Evolutionary conservation across 1,284 basidiomycete genomes (phyloP).

Genomic region (Golubevia sp.): DNA sequence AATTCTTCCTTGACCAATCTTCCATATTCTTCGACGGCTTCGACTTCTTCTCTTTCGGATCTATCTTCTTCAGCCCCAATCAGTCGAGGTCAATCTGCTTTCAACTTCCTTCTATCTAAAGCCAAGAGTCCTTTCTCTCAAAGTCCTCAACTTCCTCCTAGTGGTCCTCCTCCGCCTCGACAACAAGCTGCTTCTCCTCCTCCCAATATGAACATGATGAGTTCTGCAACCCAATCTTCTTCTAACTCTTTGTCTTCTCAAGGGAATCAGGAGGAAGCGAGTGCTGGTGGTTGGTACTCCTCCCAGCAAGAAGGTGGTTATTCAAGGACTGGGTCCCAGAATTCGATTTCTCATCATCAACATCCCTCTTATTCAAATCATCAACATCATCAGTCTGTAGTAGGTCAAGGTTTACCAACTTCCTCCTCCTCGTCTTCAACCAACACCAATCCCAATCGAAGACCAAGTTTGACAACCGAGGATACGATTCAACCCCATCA

Average conservation of each 20-base stretch:
- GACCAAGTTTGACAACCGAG: too few species aligned
- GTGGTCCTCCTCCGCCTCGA: slow-evolving; percentile 31
- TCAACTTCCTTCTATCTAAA: slow-evolving; percentile 51
- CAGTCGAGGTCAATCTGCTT: slow-evolving; percentile 41
- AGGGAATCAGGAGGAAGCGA: background rate
- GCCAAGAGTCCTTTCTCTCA: slow-evolving; percentile 46
- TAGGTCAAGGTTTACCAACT: too few species aligned
- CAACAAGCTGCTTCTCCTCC: slow-evolving; percentile 34
- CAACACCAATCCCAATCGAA: slow-evolving; percentile 2
- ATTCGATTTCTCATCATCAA: too few species aligned
- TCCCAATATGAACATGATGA: slow-evolving; percentile 29
- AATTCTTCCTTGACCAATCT: background rate
- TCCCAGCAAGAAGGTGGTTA: background rate
- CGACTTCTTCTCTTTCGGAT: background rate
- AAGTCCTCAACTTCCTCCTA: slow-evolving; percentile 19
- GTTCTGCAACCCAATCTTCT: slow-evolving; percentile 16
- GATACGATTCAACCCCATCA: slow-evolving; percentile 24
- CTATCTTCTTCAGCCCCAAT: slow-evolving; percentile 11
- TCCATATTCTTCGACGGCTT: background rate
- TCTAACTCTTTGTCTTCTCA: background rate
- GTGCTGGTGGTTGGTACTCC: background rate
- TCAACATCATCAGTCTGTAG: too few species aligned
- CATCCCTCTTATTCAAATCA: too few species aligned
- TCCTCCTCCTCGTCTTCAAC: slow-evolving; percentile 6
- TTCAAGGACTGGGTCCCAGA: too few species aligned